phyloP scores from a whole-genome alignment of 257 asterid genomes.

The Nicotiana tabacum region DNA sequence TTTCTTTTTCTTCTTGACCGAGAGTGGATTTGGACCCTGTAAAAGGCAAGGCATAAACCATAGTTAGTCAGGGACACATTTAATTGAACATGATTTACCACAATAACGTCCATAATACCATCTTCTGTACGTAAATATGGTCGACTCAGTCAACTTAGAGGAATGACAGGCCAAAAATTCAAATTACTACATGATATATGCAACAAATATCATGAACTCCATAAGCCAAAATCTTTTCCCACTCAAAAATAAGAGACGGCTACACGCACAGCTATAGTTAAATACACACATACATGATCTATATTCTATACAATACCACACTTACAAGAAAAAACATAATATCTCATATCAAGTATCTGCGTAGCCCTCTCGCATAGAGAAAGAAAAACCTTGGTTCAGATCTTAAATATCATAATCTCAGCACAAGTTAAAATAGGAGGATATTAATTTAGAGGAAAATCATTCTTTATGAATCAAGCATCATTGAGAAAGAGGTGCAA shows the following conservation, averaged over 20 bases:
- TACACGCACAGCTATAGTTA: not conserved
- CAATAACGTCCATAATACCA: not conserved
- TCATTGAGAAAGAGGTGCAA: not conserved
- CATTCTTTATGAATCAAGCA: not conserved
- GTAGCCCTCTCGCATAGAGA: not conserved
- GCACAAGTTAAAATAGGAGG: not conserved
- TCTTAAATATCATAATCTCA: not conserved
- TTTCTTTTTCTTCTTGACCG: slow-evolving; percentile 63
- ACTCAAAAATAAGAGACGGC: not conserved
- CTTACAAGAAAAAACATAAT: not conserved
- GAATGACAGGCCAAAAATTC: not conserved
- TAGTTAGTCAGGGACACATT: not conserved
- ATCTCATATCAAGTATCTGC: not conserved
- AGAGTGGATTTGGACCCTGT: slow-evolving; percentile 93
- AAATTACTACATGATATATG: not conserved
- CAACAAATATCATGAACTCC: not conserved
- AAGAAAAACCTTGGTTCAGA: not conserved
- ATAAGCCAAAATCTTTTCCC: not conserved
- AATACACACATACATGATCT: not conserved
- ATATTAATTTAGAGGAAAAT: not conserved
- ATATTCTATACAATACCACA: not conserved
- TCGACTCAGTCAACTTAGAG: not conserved
- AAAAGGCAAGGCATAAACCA: slow-evolving; percentile 16
- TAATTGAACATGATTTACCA: not conserved
- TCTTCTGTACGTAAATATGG: not conserved